phyloP scores from a whole-genome alignment of 441 rosid genomes.

The Croton laevigatus region DNA sequence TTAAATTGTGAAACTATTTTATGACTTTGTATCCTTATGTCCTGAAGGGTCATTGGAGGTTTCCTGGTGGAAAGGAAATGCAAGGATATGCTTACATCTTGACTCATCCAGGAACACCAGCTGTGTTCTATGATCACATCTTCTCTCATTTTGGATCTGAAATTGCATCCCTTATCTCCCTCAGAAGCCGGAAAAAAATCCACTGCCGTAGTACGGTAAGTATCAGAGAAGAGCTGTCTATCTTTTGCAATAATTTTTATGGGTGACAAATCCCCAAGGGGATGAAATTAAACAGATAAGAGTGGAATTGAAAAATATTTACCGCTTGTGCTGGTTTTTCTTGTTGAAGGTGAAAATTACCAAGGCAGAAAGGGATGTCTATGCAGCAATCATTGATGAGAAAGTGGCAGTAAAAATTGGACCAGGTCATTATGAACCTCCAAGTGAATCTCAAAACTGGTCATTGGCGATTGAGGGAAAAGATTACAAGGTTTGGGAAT shows the following conservation, averaged over 20 bases:
- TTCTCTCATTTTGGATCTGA: conserved; percentile 73
- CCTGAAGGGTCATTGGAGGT: conserved; percentile 95
- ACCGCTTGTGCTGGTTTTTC: conserved; percentile 9
- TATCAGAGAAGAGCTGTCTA: conserved; percentile 1
- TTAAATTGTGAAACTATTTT: conserved; percentile 6
- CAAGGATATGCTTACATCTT: conserved; percentile 94
- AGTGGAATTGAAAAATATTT: neutral
- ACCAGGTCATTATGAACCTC: conserved; percentile 86
- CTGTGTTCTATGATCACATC: conserved; percentile 82
- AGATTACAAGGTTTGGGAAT: conserved; percentile 88
- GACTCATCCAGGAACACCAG: conserved; percentile 97
- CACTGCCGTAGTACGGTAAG: conserved; percentile 84
- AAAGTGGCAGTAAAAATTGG: conserved; percentile 87
- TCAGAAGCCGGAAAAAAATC: conserved; percentile 70
- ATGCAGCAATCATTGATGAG: conserved; percentile 73
- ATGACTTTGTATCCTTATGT: conserved; percentile 2
- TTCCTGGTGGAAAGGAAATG: conserved; percentile 90
- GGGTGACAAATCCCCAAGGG: neutral
- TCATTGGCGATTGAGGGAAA: conserved; percentile 57
- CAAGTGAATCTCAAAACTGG: conserved; percentile 51
- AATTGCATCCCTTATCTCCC: conserved; percentile 64
- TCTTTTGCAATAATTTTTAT: neutral
- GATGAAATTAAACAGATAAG: neutral
- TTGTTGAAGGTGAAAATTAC: conserved; percentile 53
- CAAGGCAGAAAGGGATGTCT: conserved; percentile 77